Base-by-base conservation (phyloP, 257 asterid genomes). In the Rehmannia glutinosa region DNA sequence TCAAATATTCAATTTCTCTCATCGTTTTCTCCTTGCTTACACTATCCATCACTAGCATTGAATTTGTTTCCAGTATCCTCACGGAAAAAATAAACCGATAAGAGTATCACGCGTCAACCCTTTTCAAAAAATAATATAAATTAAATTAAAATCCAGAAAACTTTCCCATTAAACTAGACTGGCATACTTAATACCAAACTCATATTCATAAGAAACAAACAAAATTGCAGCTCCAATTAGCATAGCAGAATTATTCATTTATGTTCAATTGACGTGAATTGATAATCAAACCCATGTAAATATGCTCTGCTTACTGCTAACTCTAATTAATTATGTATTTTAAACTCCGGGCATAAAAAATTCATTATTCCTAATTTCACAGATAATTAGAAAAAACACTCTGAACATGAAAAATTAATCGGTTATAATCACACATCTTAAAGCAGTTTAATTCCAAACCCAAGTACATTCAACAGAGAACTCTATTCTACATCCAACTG, bases 401-500 rank as follows among this genome's bases (percentile, higher is more conserved):
- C n/a, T n/a, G n/a, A n/a, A n/a, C n/a, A 35, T 12, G 16, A 33
- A 12, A 32, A 72, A 21, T 19, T 24, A 46, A 57, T 32, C 16
- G 11, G 47, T 24, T 19, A 16, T 15, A 49, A 57, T n/a, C 0
- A 59, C 8, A 49, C 32, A 66, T 8, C 7, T 55, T 9, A 12
- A 39, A 30, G 42, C 50, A 58, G 51, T 16, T 54, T 33, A 15
- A 53, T n/a, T 60, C 39, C n/a, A n/a, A n/a, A n/a, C n/a, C n/a
- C n/a, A n/a, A n/a, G n/a, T n/a, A n/a, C n/a, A n/a, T n/a, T n/a
- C n/a, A n/a, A n/a, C n/a, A n/a, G n/a, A n/a, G n/a, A n/a, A n/a
- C n/a, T n/a, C n/a, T n/a, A n/a, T 58, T 74, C n/a, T 13, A 54
- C 47, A 57, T 28, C 55, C 49, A 64, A 61, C 42, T 42, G 25